A percentile compares a stretch with the other conserved stretches of the same genome.
These are phyloP conservation scores for Trichoderma atroviride DNA, from an alignment of 2,329 filamentous ascomycete genomes.

Conservation along the genomic window DNA sequence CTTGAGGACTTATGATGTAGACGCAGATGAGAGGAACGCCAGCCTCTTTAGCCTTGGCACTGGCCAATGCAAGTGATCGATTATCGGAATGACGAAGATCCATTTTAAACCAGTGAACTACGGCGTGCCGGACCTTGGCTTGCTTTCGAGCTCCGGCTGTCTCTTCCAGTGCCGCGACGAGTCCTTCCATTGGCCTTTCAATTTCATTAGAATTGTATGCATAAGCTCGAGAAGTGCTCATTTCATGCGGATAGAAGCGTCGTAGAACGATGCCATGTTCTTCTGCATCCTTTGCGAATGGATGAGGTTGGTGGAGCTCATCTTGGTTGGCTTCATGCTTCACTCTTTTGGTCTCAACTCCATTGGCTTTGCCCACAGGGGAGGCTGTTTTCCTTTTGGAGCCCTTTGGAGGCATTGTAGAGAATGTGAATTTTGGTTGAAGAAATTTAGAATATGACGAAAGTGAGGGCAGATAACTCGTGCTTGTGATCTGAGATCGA, in stretches of 20 bases:
- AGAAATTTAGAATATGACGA: neutral
- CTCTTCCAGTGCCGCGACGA: conserved; percentile 62
- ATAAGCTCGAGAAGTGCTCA: conserved; percentile 76
- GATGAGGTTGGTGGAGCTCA: conserved; percentile 50
- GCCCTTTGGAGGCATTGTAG: conserved; percentile 36
- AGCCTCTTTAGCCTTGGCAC: conserved; percentile 64
- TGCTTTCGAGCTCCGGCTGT: conserved; percentile 58
- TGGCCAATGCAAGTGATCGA: conserved; percentile 67
- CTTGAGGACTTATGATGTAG: conserved; percentile 80
- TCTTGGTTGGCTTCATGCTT: conserved; percentile 38
- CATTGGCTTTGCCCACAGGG: conserved; percentile 30
- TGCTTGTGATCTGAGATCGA: neutral
- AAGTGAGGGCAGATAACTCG: neutral
- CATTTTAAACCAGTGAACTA: conserved; percentile 90
- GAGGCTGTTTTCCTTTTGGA: conserved; percentile 36
- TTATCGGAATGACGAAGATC: conserved; percentile 79
- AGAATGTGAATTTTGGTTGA: neutral
- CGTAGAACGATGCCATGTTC: conserved; percentile 66
- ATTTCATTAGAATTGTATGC: conserved; percentile 73
- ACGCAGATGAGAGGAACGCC: conserved; percentile 73
- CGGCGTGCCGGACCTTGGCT: conserved; percentile 59
- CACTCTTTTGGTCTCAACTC: conserved; percentile 38
- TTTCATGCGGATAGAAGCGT: conserved; percentile 82
- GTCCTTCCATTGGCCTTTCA: conserved; percentile 70
- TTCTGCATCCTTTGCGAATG: conserved; percentile 50